phyloP scores from a whole-genome alignment of 2,329 filamentous ascomycete species.

The Cryphonectria japonica region DNA sequence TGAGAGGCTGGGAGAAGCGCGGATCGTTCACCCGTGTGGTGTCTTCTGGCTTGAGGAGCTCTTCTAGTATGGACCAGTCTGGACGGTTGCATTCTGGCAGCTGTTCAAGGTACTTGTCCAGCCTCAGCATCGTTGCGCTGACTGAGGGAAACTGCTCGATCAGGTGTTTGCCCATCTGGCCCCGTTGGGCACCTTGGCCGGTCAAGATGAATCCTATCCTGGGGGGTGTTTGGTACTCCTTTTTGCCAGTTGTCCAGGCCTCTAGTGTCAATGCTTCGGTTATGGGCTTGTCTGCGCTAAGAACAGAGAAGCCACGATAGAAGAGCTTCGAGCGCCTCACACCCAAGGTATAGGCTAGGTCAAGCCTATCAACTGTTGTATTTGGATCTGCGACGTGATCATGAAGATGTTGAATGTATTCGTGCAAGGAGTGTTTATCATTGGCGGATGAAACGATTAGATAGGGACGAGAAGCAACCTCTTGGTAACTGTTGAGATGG shows the following conservation, averaged over 20 bases:
- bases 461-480: not conserved
- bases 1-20: constrained; percentile 32
- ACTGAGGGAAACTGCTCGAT: constrained; percentile 1
- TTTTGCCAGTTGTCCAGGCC: constrained; percentile 3
- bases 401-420: not conserved
- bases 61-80: constrained; percentile 16
- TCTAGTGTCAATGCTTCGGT: not conserved
- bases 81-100: constrained; percentile 8
- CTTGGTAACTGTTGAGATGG: not conserved
- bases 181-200: constrained; percentile 41
- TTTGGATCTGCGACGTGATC: not conserved
- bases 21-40: constrained; percentile 23
- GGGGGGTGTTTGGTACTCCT: not conserved
- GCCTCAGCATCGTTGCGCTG: constrained; percentile 2
- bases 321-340: constrained; percentile 30
- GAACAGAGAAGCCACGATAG: not conserved
- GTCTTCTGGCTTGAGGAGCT: constrained; percentile 9
- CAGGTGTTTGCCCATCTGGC: constrained; percentile 37
- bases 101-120: not conserved
- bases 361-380: constrained; percentile 15
- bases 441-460: not conserved
- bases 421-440: not conserved
- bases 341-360: constrained; percentile 35
- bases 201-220: constrained; percentile 36
- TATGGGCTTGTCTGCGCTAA: not conserved